Percentiles rank a stretch among this genome's conserved stretches.
Evolutionary conservation across 148 eudicot species (phyloP).

Genomic region (Nepenthes gracilis): DNA sequence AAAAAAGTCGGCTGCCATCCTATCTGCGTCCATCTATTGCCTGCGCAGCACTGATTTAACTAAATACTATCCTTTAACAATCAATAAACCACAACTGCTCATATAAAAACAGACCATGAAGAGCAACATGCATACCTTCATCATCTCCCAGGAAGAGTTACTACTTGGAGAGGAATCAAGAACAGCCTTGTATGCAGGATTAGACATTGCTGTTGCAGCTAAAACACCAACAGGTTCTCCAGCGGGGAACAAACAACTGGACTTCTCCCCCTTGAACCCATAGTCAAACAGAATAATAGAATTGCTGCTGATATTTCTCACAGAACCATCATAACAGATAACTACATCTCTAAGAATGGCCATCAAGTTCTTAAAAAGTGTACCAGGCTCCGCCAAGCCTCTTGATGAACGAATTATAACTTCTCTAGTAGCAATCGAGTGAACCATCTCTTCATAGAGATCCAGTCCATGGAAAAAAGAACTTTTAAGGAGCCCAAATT

Average conservation of each 20-base stretch:
- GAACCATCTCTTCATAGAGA: conserved; percentile 81
- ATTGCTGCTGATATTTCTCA: conserved; percentile 76
- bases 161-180: conserved; percentile 93
- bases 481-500: conserved; percentile 64
- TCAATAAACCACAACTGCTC: no score
- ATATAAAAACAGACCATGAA: not conserved
- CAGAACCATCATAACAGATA: conserved; percentile 85
- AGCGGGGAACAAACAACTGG: conserved; percentile 54
- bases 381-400: conserved; percentile 93
- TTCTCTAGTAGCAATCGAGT: conserved; percentile 81
- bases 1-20: no score
- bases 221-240: conserved; percentile 97
- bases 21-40: no score
- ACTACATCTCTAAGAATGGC: conserved; percentile 94
- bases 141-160: conserved; percentile 91
- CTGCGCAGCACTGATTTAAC: no score
- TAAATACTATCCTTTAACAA: no score
- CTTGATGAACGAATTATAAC: conserved; percentile 76
- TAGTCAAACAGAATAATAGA: conserved; percentile 81
- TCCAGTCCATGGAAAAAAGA: conserved; percentile 71
- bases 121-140: conserved; percentile 54
- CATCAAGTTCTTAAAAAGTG: conserved; percentile 82
- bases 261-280: conserved; percentile 33
- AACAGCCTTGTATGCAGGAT: conserved; percentile 98
- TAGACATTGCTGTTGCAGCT: conserved; percentile 98